Percentiles rank a stretch among this genome's conserved stretches.
Evolutionary conservation across 2,329 filamentous ascomycete species (phyloP).

Genomic region (Chalaropsis ovoidea): DNA sequence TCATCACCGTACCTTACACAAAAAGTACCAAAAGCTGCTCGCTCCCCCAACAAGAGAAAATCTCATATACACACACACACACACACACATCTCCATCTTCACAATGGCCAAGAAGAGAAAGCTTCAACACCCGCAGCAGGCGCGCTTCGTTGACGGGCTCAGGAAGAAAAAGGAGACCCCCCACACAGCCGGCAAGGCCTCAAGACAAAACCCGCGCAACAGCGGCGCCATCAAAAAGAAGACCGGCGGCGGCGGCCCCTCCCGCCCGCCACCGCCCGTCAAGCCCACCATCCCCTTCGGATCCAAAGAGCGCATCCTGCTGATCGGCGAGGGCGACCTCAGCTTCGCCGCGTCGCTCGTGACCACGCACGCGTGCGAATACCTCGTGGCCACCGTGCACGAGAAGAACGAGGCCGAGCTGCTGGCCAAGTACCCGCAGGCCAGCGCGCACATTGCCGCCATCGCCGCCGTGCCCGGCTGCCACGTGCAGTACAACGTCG

Average conservation of each 20-base stretch:
- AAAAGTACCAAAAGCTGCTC: not conserved
- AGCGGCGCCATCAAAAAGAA: slow-evolving; percentile 26
- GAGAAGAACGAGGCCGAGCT: slow-evolving; percentile 51
- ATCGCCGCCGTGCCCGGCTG: slow-evolving; percentile 34
- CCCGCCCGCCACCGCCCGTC: slow-evolving; percentile 17
- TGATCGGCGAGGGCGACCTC: slow-evolving; percentile 72
- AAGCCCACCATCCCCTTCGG: slow-evolving; percentile 53
- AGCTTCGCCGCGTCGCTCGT: slow-evolving; percentile 63
- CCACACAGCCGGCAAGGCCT: slow-evolving; percentile 19
- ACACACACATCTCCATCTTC: not conserved
- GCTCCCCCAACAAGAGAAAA: not conserved
- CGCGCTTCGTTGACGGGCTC: slow-evolving; percentile 20
- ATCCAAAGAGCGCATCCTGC: slow-evolving; percentile 56
- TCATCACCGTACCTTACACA: not conserved
- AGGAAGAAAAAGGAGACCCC: slow-evolving; percentile 20
- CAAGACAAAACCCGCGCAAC: slow-evolving; percentile 10
- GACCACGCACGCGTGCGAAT: slow-evolving; percentile 53
- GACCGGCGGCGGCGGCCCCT: slow-evolving; percentile 25
- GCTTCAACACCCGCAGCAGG: slow-evolving; percentile 30
- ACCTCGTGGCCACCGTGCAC: slow-evolving; percentile 59
- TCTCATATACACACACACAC: not conserved
- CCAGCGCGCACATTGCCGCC: slow-evolving; percentile 46
- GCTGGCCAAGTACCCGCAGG: slow-evolving; percentile 64
- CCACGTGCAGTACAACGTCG: slow-evolving; percentile 50
- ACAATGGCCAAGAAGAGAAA: slow-evolving; percentile 39